Evolutionary conservation across 2,329 filamentous ascomycete genomes (phyloP).

Genomic region (Fusarium longipes): DNA sequence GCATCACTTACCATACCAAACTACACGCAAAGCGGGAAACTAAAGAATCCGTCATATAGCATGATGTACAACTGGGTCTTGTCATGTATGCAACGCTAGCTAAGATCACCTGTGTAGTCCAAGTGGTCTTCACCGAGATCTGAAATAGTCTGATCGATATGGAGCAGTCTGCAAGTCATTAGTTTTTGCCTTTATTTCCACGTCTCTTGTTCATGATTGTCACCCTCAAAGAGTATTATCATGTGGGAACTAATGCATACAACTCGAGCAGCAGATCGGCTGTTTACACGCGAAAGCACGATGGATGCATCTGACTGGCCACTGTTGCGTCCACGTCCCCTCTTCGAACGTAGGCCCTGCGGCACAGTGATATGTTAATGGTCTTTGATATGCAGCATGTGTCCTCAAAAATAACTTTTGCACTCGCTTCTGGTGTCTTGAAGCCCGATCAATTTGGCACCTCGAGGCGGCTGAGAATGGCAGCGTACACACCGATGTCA

Average conservation of each 20-base stretch:
- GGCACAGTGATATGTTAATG: constrained; percentile 20
- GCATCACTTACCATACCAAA: constrained; percentile 31
- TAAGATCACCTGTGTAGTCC: constrained; percentile 15
- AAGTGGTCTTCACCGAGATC: constrained; percentile 25
- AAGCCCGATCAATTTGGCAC: constrained; percentile 34
- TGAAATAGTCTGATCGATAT: constrained; percentile 23
- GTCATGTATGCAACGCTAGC: constrained; percentile 11
- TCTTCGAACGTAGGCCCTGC: constrained; percentile 18
- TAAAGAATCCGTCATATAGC: constrained; percentile 31
- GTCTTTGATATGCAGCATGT: constrained; percentile 20
- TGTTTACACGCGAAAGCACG: constrained; percentile 19
- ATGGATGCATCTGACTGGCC: constrained; percentile 36
- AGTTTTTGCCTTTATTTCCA: constrained; percentile 3
- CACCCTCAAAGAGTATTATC: not conserved
- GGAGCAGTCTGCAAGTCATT: constrained; percentile 31
- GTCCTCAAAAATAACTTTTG: constrained; percentile 29
- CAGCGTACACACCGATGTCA: constrained; percentile 3
- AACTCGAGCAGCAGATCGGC: constrained; percentile 31
- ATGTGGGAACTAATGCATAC: constrained; percentile 29
- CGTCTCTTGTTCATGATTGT: constrained; percentile 1
- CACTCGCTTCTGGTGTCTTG: constrained; percentile 32
- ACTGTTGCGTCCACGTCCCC: constrained; percentile 27
- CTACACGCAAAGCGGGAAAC: constrained; percentile 11
- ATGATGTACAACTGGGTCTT: constrained; percentile 40
- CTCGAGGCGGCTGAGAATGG: constrained; percentile 13